These are phyloP conservation scores for Nidularia pulvinata DNA, from an alignment of 768 basidiomycete species.

Conservation along the genomic window DNA sequence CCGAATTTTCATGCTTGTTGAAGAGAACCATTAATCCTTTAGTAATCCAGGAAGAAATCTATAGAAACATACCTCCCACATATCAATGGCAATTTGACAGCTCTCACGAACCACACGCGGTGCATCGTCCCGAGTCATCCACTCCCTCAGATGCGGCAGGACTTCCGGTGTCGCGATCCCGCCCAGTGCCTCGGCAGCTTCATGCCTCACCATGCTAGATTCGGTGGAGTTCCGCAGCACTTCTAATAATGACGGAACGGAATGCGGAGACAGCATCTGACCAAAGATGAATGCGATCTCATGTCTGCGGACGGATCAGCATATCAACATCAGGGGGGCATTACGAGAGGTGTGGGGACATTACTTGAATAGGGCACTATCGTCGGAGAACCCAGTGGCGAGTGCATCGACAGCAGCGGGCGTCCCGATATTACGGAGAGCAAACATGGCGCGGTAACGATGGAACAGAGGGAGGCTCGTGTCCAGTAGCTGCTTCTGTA, in stretches of 20 bases:
- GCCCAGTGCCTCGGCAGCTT: constrained; percentile 98
- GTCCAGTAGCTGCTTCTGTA: constrained; percentile 69
- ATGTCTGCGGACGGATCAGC: constrained; percentile 52
- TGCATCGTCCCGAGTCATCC: constrained; percentile 76
- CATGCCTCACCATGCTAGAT: constrained; percentile 97
- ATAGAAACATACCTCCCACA: constrained; percentile 82
- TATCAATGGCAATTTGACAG: constrained; percentile 94
- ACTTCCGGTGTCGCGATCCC: constrained; percentile 95
- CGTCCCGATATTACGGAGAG: constrained; percentile 90
- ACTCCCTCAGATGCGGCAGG: constrained; percentile 82
- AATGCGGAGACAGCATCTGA: constrained; percentile 87
- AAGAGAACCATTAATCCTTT: neutral
- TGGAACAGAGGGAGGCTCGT: constrained; percentile 75
- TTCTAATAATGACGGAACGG: constrained; percentile 80
- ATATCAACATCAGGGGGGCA: neutral
- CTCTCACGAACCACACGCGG: constrained; percentile 94
- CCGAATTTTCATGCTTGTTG: constrained; percentile 74
- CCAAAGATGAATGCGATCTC: constrained; percentile 99
- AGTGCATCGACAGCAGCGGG: constrained; percentile 87
- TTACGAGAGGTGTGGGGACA: neutral
- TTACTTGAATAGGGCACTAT: constrained; percentile 92
- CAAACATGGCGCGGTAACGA: constrained; percentile 98
- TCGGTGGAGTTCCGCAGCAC: constrained; percentile 76
- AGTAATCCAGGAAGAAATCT: neutral
- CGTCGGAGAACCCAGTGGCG: constrained; percentile 87